Evolutionary conservation across 2,329 filamentous ascomycete species (phyloP).

Genomic region (Curvularia hawaiiensis): DNA sequence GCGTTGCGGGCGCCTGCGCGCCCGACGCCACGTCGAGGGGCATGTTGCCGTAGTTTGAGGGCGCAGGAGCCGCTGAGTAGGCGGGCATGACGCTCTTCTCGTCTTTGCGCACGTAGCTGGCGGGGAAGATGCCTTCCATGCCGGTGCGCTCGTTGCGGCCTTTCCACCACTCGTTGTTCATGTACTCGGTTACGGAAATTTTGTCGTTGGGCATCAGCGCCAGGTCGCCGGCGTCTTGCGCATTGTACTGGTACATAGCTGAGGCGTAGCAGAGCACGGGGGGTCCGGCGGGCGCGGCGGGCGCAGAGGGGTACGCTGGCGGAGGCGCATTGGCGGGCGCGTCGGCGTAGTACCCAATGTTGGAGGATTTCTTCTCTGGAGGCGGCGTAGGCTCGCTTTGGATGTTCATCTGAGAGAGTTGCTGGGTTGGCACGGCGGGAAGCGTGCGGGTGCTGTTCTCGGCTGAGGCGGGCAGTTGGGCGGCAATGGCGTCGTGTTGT

Average conservation of each 20-base stretch:
- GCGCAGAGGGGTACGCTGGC: conserved; percentile 53
- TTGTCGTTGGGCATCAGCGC: conserved; percentile 80
- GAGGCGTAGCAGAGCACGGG: conserved; percentile 72
- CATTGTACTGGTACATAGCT: conserved; percentile 83
- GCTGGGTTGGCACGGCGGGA: conserved; percentile 39
- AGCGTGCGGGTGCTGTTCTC: conserved; percentile 61
- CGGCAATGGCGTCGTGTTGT: conserved; percentile 75
- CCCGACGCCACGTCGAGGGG: conserved; percentile 76
- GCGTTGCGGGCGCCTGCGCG: conserved; percentile 39
- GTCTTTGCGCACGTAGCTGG: conserved; percentile 79
- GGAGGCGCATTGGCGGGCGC: conserved; percentile 50
- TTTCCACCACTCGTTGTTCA: conserved; percentile 98
- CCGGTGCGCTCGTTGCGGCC: conserved; percentile 83
- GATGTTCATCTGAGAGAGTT: conserved; percentile 42
- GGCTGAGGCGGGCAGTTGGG: conserved; percentile 74
- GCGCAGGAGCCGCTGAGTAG: conserved; percentile 42
- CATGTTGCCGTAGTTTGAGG: conserved; percentile 71
- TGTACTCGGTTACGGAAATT: conserved; percentile 83
- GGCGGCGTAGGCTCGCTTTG: conserved; percentile 35
- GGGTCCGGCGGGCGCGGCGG: conserved; percentile 54
- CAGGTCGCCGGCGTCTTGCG: conserved; percentile 80
- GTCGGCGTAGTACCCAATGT: conserved; percentile 49
- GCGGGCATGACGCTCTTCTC: conserved; percentile 59
- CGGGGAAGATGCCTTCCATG: conserved; percentile 92
- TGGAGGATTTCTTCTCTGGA: conserved; percentile 47